phyloP scores from a whole-genome alignment of 225 moss, liverwort and hornwort genomes.

The Marchantia paleacea region DNA sequence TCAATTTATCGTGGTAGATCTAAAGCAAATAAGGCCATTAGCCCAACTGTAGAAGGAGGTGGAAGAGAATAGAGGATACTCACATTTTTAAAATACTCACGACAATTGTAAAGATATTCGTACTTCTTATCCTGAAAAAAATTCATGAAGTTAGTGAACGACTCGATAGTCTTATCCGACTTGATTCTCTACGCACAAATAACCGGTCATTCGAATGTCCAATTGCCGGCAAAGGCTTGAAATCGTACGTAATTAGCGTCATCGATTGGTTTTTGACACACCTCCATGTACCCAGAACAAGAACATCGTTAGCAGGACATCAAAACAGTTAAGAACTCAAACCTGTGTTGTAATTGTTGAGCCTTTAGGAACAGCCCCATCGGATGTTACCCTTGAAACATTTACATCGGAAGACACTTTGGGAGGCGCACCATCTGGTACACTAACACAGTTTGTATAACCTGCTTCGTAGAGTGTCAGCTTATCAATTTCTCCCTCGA shows the following conservation, averaged over 20 bases:
- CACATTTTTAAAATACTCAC: constrained; percentile 74
- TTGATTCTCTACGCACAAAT: not conserved
- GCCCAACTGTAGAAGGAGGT: too few species aligned
- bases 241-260: not conserved
- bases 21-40: too few species aligned
- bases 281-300: not conserved
- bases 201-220: not conserved
- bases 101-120: constrained; percentile 89
- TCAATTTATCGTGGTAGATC: too few species aligned
- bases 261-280: not conserved
- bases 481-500: constrained; percentile 97
- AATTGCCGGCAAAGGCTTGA: not conserved
- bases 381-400: constrained; percentile 4
- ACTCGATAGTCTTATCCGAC: not conserved
- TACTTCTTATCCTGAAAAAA: constrained; percentile 73
- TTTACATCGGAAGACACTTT: constrained; percentile 50
- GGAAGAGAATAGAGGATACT: not conserved
- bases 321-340: not conserved
- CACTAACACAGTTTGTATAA: constrained; percentile 85
- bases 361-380: not conserved
- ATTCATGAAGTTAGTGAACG: not conserved
- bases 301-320: not conserved
- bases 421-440: constrained; percentile 93
- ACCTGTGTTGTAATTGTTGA: constrained; percentile 41
- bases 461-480: constrained; percentile 84